Percentiles rank a stretch among this genome's conserved stretches.
Evolutionary conservation across 441 rosid species (phyloP).

Genomic region (Geranium incanum): DNA sequence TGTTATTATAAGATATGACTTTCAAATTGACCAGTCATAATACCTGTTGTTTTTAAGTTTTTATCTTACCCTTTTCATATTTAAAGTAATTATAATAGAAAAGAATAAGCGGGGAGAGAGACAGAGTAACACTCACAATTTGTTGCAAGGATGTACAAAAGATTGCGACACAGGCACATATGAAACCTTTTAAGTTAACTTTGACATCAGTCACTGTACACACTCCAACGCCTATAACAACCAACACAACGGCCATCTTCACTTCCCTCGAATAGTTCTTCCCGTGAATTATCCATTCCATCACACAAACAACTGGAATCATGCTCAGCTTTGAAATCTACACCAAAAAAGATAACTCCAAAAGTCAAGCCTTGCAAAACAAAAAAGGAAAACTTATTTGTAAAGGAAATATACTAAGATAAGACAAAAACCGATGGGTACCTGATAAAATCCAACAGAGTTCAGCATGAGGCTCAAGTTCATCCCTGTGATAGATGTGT

Average conservation of each 20-base stretch:
- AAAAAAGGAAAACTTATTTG: not conserved
- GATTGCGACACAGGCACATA: slow-evolving; percentile 27
- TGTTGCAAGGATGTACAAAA: slow-evolving; percentile 27
- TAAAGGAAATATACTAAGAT: not conserved
- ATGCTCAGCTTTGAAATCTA: slow-evolving; percentile 31
- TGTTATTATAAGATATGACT: not conserved
- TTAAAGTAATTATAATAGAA: not conserved
- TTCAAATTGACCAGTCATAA: not conserved
- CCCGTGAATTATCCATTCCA: slow-evolving; percentile 28
- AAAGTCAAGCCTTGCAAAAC: not conserved
- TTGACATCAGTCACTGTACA: slow-evolving; percentile 28
- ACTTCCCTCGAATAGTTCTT: slow-evolving; percentile 25
- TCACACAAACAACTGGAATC: slow-evolving; percentile 28
- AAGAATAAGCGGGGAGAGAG: not conserved
- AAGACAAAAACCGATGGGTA: not conserved
- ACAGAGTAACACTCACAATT: slow-evolving; percentile 21
- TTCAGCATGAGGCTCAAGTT: slow-evolving; percentile 29
- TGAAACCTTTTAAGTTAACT: slow-evolving; percentile 27
- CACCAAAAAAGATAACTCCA: not conserved
- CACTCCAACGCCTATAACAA: slow-evolving; percentile 28
- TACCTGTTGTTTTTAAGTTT: no score
- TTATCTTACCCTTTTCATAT: not conserved
- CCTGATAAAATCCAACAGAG: slow-evolving; percentile 30
- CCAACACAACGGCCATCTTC: slow-evolving; percentile 27
- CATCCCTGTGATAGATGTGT: slow-evolving; percentile 28